Percentiles rank a stretch among this genome's conserved stretches.
phyloP scores from a whole-genome alignment of 768 basidiomycete genomes.

The Kwoniella botswanensis region DNA sequence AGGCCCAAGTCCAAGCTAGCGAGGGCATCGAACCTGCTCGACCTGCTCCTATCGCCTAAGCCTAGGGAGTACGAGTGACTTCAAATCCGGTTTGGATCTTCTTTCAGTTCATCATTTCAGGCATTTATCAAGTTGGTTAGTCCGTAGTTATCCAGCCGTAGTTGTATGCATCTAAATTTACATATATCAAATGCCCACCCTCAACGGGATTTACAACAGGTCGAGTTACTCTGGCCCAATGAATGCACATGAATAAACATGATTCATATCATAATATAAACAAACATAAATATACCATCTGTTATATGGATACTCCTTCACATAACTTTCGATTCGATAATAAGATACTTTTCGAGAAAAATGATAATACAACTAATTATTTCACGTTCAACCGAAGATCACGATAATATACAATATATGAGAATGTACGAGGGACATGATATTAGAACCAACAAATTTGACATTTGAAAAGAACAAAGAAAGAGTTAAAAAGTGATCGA shows the following conservation, averaged over 20 bases:
- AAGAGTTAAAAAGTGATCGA: no score
- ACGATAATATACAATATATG: background rate
- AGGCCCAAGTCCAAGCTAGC: constrained; percentile 40
- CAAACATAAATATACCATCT: background rate
- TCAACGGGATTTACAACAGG: background rate
- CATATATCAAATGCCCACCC: background rate
- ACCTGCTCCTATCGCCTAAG: constrained; percentile 32
- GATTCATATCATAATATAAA: background rate
- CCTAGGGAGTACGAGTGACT: background rate
- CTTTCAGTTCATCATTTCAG: background rate
- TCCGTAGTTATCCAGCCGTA: background rate
- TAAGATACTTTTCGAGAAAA: no score
- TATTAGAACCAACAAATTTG: no score
- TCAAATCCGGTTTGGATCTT: background rate
- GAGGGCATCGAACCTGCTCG: constrained; percentile 49
- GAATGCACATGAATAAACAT: background rate
- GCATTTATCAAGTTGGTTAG: background rate
- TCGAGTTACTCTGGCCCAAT: background rate
- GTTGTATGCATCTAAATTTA: constrained; percentile 17
- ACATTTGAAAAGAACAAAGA: no score
- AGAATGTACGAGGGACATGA: background rate
- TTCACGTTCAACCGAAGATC: background rate
- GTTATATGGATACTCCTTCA: no score
- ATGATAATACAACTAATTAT: background rate
- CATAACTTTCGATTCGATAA: no score